These are phyloP conservation scores for Vigna radiata DNA, from an alignment of 306 rosid genomes.

Conservation along the genomic window DNA sequence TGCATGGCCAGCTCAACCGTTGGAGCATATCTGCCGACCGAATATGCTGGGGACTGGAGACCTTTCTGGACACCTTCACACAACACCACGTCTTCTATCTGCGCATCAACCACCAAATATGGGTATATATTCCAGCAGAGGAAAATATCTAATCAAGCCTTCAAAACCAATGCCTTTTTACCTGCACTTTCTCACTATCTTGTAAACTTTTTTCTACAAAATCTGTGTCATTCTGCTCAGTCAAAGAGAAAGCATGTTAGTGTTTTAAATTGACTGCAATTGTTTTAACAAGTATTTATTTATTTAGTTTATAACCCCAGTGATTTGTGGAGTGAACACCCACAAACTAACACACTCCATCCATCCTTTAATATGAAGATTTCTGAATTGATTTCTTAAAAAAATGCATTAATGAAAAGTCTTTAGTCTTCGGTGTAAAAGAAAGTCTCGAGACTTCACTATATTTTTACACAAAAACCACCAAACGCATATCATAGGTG, in stretches of 20 bases:
- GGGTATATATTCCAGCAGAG: slow-evolving; percentile 3
- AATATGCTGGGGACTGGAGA: slow-evolving; percentile 79
- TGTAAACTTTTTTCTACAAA: slow-evolving; percentile 71
- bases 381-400: slow-evolving; percentile 19
- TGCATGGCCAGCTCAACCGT: slow-evolving; percentile 87
- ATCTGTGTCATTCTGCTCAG: slow-evolving; percentile 64
- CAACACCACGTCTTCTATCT: slow-evolving; percentile 78
- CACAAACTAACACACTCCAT: not conserved
- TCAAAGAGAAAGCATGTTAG: not conserved
- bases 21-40: slow-evolving; percentile 82
- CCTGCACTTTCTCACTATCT: slow-evolving; percentile 93
- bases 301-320: not conserved
- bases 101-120: slow-evolving; percentile 40
- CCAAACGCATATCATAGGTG: not conserved
- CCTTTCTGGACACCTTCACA: slow-evolving; percentile 92
- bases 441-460: not conserved
- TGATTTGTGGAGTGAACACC: not conserved
- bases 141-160: not conserved
- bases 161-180: slow-evolving; percentile 35
- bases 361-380: not conserved
- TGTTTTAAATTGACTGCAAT: slow-evolving; percentile 17
- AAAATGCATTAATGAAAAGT: slow-evolving; percentile 6
- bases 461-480: not conserved
- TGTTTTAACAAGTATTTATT: not conserved
- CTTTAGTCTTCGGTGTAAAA: not conserved